These are phyloP conservation scores for Colletotrichum cereale DNA, from an alignment of 2,329 filamentous ascomycete genomes.

Conservation along the genomic window DNA sequence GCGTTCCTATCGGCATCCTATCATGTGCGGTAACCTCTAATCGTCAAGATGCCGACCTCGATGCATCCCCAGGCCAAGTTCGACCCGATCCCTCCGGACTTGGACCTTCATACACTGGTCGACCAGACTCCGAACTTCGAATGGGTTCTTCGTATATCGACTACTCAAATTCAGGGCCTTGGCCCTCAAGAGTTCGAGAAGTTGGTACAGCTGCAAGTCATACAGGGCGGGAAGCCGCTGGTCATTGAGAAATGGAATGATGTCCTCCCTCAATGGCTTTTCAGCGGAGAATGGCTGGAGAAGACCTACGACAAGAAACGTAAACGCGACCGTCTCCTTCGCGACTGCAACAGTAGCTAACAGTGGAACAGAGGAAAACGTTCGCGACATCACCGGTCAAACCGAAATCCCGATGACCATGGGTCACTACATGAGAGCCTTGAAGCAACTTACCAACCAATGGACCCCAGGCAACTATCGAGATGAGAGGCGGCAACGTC, in stretches of 20 bases:
- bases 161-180: constrained; percentile 81
- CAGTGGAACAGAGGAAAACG: constrained; percentile 76
- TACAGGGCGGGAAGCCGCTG: constrained; percentile 86
- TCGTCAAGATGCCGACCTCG: constrained; percentile 75
- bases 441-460: constrained; percentile 86
- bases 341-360: constrained; percentile 41
- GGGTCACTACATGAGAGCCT: constrained; percentile 89
- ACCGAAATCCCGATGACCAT: constrained; percentile 86
- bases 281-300: constrained; percentile 84
- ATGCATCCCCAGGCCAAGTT: constrained; percentile 88
- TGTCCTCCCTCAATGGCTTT: constrained; percentile 80
- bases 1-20: constrained; percentile 7
- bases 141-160: constrained; percentile 85
- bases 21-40: background rate
- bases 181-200: constrained; percentile 87
- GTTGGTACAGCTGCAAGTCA: constrained; percentile 85
- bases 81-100: constrained; percentile 87
- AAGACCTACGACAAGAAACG: constrained; percentile 83
- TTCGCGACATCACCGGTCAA: constrained; percentile 82
- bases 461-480: constrained; percentile 82
- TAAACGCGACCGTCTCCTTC: constrained; percentile 53
- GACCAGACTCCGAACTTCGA: constrained; percentile 86
- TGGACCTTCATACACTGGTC: constrained; percentile 82
- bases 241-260: constrained; percentile 91
- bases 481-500: constrained; percentile 83